These are phyloP conservation scores for sorghum (Sorghum bicolor) DNA, from an alignment of 176 grass and related monocot genomes.

Conservation along the genomic window DNA sequence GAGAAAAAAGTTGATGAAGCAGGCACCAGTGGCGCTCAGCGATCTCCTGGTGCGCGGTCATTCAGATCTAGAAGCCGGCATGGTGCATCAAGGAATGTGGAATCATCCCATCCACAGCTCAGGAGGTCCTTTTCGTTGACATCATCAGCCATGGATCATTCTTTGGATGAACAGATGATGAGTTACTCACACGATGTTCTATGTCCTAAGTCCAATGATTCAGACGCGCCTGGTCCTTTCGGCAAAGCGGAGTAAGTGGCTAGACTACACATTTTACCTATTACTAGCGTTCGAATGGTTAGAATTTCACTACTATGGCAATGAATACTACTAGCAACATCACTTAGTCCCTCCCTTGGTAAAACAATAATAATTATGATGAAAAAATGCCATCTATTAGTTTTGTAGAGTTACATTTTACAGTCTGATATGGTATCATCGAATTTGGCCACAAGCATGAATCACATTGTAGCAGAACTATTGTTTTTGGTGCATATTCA, in stretches of 20 bases:
- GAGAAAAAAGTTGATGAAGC: conserved; percentile 21
- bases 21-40: neutral
- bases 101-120: conserved; percentile 37
- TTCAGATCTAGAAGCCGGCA: conserved; percentile 39
- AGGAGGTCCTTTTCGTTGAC: conserved; percentile 61
- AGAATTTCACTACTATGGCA: neutral
- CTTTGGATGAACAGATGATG: conserved; percentile 33
- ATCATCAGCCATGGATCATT: conserved; percentile 16
- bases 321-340: neutral
- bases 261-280: neutral
- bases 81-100: conserved; percentile 20
- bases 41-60: conserved; percentile 14
- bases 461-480: neutral
- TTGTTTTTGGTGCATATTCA: neutral
- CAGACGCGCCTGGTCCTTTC: conserved; percentile 32
- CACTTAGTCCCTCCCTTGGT: neutral
- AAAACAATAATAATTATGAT: neutral
- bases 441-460: neutral
- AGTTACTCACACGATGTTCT: conserved; percentile 26
- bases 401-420: neutral
- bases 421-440: neutral
- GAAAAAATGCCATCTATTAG: neutral
- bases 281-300: neutral
- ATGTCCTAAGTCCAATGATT: conserved; percentile 24
- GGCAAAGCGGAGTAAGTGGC: conserved; percentile 33